phyloP scores from a whole-genome alignment of 495 filamentous ascomycete genomes.

The Penicillium manginii region DNA sequence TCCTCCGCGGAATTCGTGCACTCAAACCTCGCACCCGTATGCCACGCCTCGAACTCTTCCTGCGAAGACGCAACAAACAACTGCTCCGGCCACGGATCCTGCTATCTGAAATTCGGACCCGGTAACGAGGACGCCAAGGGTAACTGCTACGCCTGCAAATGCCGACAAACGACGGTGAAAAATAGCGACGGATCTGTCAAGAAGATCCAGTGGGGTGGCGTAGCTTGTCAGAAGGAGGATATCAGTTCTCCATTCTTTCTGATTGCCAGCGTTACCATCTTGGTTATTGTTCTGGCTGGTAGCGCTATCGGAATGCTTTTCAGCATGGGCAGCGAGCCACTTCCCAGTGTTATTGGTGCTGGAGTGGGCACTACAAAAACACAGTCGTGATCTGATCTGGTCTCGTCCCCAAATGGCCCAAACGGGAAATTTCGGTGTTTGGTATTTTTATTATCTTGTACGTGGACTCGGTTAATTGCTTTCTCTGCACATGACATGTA shows the following conservation, averaged over 20 bases:
- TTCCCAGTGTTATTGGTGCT: slow-evolving; percentile 86
- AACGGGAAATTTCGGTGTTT: background rate
- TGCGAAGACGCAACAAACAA: slow-evolving; percentile 66
- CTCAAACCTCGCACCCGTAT: slow-evolving; percentile 47
- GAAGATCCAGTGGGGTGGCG: slow-evolving; percentile 74
- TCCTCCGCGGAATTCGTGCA: slow-evolving; percentile 8
- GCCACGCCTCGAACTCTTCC: slow-evolving; percentile 63
- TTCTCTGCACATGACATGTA: background rate
- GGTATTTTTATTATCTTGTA: background rate
- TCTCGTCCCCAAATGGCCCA: background rate
- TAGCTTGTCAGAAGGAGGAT: slow-evolving; percentile 90
- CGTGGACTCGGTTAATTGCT: background rate
- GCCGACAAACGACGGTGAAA: slow-evolving; percentile 55
- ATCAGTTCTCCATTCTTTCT: slow-evolving; percentile 87
- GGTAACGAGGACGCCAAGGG: slow-evolving; percentile 33
- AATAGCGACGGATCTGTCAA: slow-evolving; percentile 51
- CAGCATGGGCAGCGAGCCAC: slow-evolving; percentile 73
- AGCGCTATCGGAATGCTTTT: slow-evolving; percentile 77
- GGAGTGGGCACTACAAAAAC: slow-evolving; percentile 69
- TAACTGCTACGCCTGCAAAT: slow-evolving; percentile 78
- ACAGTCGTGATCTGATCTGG: slow-evolving; percentile 29
- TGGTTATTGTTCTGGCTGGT: slow-evolving; percentile 60
- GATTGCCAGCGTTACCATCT: slow-evolving; percentile 68
- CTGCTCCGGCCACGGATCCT: slow-evolving; percentile 78
- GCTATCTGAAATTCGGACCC: slow-evolving; percentile 61